Conservation (phyloP, 176 grass and related monocot species). For the Musa beccarii region DNA sequence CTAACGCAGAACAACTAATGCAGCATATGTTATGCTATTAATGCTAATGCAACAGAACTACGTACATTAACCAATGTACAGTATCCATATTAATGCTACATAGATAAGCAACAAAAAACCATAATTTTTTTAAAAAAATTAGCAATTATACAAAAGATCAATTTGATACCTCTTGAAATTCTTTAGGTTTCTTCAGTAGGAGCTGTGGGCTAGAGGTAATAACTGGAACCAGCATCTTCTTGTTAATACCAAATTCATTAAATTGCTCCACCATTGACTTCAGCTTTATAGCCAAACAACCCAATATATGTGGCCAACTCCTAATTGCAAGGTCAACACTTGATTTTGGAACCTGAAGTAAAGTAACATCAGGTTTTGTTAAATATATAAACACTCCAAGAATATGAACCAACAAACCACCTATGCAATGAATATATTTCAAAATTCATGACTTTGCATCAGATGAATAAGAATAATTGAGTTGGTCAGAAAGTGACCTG, state of each 20-base stretch:
- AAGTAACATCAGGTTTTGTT: not conserved
- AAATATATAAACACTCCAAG: not conserved
- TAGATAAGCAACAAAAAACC: not conserved
- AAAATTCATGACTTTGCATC: not conserved
- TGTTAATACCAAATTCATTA: conserved; percentile 53
- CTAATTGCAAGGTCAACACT: conserved; percentile 34
- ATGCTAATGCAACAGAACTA: no score
- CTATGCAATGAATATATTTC: not conserved
- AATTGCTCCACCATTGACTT: conserved; percentile 45
- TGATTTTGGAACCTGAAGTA: conserved; percentile 46
- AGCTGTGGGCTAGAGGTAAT: conserved; percentile 89
- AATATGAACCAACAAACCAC: not conserved
- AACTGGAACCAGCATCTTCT: conserved; percentile 58
- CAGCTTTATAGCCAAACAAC: conserved; percentile 62
- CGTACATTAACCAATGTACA: no score
- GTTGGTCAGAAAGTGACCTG: not conserved
- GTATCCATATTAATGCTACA: not conserved
- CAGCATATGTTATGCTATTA: no score
- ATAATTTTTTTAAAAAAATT: conserved; percentile 1
- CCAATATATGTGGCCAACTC: conserved; percentile 88
- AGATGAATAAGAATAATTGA: not conserved
- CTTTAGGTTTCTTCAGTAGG: conserved; percentile 65
- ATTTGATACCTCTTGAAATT: conserved; percentile 50
- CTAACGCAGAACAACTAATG: not conserved
- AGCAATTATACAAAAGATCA: not conserved